These are phyloP conservation scores for Botryosphaeria agaves DNA, from an alignment of 2,329 filamentous ascomycete genomes.

Conservation along the genomic window DNA sequence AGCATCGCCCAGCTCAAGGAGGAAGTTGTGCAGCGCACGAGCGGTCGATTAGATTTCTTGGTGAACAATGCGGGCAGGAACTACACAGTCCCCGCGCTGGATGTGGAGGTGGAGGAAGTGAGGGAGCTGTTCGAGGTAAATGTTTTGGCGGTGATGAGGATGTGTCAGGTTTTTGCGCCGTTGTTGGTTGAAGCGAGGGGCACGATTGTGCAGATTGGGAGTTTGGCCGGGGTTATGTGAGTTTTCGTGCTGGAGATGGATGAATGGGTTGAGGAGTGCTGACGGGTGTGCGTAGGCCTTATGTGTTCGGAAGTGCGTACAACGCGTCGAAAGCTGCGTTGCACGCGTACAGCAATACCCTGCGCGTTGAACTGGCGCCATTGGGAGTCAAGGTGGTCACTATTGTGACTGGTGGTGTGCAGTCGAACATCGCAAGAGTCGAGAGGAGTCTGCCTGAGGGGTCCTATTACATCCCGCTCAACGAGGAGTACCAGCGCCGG, in stretches of 20 bases:
- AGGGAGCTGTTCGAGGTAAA: slow-evolving; percentile 34
- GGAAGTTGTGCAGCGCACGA: slow-evolving; percentile 28
- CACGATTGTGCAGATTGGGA: slow-evolving; percentile 28
- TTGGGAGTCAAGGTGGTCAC: slow-evolving; percentile 29
- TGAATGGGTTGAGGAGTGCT: no score
- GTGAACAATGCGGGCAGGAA: slow-evolving; percentile 42
- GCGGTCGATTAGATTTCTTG: slow-evolving; percentile 34
- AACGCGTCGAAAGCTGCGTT: slow-evolving; percentile 43
- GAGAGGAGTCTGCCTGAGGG: slow-evolving; percentile 27
- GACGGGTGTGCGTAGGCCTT: slow-evolving; percentile 9
- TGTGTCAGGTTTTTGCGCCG: slow-evolving; percentile 39
- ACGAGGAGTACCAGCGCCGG: slow-evolving; percentile 32
- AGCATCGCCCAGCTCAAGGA: slow-evolving; percentile 29
- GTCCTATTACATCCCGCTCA: slow-evolving; percentile 34
- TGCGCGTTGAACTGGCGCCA: slow-evolving; percentile 38
- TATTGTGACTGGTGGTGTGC: slow-evolving; percentile 41
- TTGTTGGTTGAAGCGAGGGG: slow-evolving; percentile 29
- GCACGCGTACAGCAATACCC: slow-evolving; percentile 38
- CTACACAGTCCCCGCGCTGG: slow-evolving; percentile 39
- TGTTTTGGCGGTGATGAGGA: slow-evolving; percentile 38
- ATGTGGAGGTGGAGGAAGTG: slow-evolving; percentile 32
- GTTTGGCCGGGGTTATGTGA: slow-evolving; percentile 25
- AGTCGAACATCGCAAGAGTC: slow-evolving; percentile 38
- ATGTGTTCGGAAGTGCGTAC: slow-evolving; percentile 29
- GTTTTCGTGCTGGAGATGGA: no score